These are phyloP conservation scores for Schwanniomyces pseudopolymorphus DNA, from an alignment of 805 yeast genomes.

Conservation along the genomic window DNA sequence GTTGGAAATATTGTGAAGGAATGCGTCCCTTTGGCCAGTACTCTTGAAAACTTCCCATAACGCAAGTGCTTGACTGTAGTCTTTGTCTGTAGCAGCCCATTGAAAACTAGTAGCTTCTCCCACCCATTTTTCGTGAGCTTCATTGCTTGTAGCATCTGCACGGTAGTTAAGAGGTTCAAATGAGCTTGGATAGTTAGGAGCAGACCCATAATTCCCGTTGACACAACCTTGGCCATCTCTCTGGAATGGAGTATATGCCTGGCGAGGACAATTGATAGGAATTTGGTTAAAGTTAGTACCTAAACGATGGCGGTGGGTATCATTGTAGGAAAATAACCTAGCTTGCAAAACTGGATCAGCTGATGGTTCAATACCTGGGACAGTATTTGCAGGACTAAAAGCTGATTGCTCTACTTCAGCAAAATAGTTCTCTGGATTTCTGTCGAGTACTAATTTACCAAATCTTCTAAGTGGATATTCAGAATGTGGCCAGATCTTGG, in stretches of 20 bases:
- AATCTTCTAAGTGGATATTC: conserved; percentile 84
- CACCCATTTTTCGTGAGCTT: conserved; percentile 75
- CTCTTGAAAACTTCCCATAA: conserved; percentile 76
- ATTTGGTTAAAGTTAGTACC: conserved; percentile 77
- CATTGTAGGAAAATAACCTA: conserved; percentile 72
- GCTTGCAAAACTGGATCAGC: conserved; percentile 79
- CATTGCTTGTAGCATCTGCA: conserved; percentile 46
- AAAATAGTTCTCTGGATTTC: conserved; percentile 71
- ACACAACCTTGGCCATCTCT: conserved; percentile 78
- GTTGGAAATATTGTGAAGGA: conserved; percentile 80
- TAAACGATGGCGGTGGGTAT: conserved; percentile 74
- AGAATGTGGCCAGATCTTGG: conserved; percentile 89
- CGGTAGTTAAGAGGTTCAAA: conserved; percentile 49
- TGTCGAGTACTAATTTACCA: conserved; percentile 71
- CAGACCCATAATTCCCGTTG: conserved; percentile 65
- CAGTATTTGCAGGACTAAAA: conserved; percentile 70
- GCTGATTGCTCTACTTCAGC: conserved; percentile 68
- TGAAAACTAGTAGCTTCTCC: conserved; percentile 84
- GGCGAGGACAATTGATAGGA: conserved; percentile 82
- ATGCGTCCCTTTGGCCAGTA: conserved; percentile 78
- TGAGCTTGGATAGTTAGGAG: conserved; percentile 72
- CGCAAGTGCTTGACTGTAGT: conserved; percentile 73
- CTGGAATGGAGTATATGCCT: conserved; percentile 59
- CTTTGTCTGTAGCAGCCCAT: conserved; percentile 75
- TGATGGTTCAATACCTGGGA: conserved; percentile 73